Base-by-base conservation (phyloP, 169 alveolate species). In the Plasmodium inui region DNA sequence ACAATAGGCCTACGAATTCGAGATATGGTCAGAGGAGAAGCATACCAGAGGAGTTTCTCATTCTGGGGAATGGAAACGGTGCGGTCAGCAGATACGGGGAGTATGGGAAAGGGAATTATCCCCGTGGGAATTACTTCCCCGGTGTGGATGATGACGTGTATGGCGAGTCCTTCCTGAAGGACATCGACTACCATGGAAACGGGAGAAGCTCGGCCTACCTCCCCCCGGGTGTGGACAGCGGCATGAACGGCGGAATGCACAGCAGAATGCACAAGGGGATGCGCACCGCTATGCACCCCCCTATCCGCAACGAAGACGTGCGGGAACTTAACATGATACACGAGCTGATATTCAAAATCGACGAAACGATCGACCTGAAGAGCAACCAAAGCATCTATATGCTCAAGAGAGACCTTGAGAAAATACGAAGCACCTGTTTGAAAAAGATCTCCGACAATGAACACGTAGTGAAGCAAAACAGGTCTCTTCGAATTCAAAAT, bases 301-400 rank as follows among this genome's bases (percentile, higher is more conserved):
- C 4, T 0, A 53, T n/a, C 19, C 70, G 81, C 41, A 82, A 82
- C 30, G 90, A 85, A 32, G 85, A 74, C 41, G 85, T 76, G 10
- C 26, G 70, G 70, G 93, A 86, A 32, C 71, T 86, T 50, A 86
- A 86, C 53, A 86, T 86, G 93, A 74, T 86, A 46, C 84, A 86
- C 8, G 93, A 86, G 26, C 70, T 86, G 22, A 34, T 86, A 55
- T 86, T 50, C 34, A 86, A 74, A 74, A 86, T 86, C 3, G 93
- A 86, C 70, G 93, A 86, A 41, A 70, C 82, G 5, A 86, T 86
- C 17, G 85, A 86, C 34, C 41, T 86, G n/a, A 86, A 86, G 70
- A 86, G 86, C 3, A 86, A 86, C 70, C 93, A 86, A 74, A 86
- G 93, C 70, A 86, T 86, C 41, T 86, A 86, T 46, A 86, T 86